phyloP scores from a whole-genome alignment of 352 stramenopile genomes.

The Phytopythium boreale region DNA sequence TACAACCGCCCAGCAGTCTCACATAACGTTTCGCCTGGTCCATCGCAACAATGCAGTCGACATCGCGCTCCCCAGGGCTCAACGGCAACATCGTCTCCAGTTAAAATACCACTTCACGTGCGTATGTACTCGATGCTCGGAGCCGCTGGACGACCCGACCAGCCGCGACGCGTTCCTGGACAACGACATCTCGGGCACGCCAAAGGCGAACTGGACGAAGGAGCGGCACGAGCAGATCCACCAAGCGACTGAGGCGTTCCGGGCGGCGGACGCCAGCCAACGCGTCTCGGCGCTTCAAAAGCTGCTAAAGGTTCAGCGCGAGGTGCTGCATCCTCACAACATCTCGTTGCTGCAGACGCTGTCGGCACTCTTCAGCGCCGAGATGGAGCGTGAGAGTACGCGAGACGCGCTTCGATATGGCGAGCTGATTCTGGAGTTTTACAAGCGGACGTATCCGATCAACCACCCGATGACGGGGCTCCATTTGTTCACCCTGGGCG shows the following conservation, averaged over 20 bases:
- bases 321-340: slow-evolving; percentile 35
- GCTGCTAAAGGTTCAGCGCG: slow-evolving; percentile 22
- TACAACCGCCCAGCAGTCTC: too few species aligned
- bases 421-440: slow-evolving; percentile 53
- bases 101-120: slow-evolving; percentile 69
- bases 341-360: slow-evolving; percentile 43
- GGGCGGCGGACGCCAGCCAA: slow-evolving; percentile 11
- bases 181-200: slow-evolving; percentile 41
- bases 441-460: slow-evolving; percentile 48
- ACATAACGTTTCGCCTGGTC: background rate
- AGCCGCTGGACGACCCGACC: slow-evolving; percentile 22
- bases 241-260: slow-evolving; percentile 16
- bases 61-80: slow-evolving; percentile 38
- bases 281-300: slow-evolving; percentile 21
- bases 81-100: slow-evolving; percentile 42
- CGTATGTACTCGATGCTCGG: slow-evolving; percentile 40
- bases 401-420: slow-evolving; percentile 32
- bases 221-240: slow-evolving; percentile 27
- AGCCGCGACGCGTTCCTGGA: slow-evolving; percentile 42
- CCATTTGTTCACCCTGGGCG: slow-evolving; percentile 65
- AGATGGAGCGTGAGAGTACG: slow-evolving; percentile 39
- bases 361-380: slow-evolving; percentile 48
- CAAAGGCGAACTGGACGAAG: slow-evolving; percentile 31
- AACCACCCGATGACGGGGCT: slow-evolving; percentile 62
- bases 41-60: slow-evolving; percentile 37